Percentiles rank a stretch among this genome's conserved stretches.
phyloP scores from a whole-genome alignment of 192 early-diverging fungal species.

The Coemansia sp. region DNA sequence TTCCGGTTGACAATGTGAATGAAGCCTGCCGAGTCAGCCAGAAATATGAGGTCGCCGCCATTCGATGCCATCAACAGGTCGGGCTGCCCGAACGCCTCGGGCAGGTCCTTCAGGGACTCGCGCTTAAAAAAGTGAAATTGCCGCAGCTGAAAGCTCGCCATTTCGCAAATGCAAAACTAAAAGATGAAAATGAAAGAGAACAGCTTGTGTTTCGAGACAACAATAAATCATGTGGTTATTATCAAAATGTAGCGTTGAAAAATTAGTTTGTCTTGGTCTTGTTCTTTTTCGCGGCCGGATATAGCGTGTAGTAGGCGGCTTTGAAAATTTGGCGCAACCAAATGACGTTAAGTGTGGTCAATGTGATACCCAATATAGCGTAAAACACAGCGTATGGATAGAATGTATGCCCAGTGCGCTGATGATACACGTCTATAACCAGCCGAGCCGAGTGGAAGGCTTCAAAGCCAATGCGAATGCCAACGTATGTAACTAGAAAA shows the following conservation, averaged over 20 bases:
- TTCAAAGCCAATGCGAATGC: slow-evolving; percentile 38
- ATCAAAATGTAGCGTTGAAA: neutral
- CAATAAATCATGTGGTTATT: no score
- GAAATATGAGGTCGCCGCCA: slow-evolving; percentile 49
- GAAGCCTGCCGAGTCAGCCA: slow-evolving; percentile 42
- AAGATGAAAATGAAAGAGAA: neutral
- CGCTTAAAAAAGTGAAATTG: slow-evolving; percentile 57
- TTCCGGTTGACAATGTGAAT: slow-evolving; percentile 67
- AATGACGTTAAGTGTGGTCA: slow-evolving; percentile 38
- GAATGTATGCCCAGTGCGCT: slow-evolving; percentile 17
- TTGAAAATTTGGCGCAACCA: slow-evolving; percentile 45
- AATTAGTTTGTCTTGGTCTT: neutral
- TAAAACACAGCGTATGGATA: slow-evolving; percentile 45
- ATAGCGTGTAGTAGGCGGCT: slow-evolving; percentile 38
- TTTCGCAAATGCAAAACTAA: slow-evolving; percentile 10
- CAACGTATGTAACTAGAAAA: slow-evolving; percentile 28
- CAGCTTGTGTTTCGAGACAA: neutral
- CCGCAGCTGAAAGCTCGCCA: slow-evolving; percentile 52
- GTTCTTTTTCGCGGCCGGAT: neutral
- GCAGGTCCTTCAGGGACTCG: slow-evolving; percentile 42
- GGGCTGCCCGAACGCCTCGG: slow-evolving; percentile 35
- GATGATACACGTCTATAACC: slow-evolving; percentile 7
- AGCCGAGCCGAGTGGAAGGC: slow-evolving; percentile 28
- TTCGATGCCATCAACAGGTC: slow-evolving; percentile 49
- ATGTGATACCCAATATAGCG: slow-evolving; percentile 30